Evolutionary conservation across 2,329 filamentous ascomycete genomes (phyloP), one percentile per base, ranked within the genome.

Genomic region (Akanthomyces muscarius): DNA sequence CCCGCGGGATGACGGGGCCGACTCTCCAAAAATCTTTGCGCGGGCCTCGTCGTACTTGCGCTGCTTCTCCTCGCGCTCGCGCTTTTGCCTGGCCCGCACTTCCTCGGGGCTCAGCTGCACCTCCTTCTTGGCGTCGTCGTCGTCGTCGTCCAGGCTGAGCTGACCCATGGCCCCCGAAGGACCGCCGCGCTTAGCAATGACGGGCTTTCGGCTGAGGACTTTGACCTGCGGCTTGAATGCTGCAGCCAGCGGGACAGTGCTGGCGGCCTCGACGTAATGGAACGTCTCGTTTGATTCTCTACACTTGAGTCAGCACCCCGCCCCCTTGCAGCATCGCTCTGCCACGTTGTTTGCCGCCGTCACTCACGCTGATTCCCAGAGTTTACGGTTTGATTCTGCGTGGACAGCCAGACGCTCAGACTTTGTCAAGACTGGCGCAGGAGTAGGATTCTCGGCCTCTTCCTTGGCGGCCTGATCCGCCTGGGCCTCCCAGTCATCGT

Each of bases 321-420:
- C 30, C 23, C 38, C 7, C 18, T 16, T 25, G 33, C 6, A 23
- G 47, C 6, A 23, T 52, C n/a, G 36, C 4, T 11, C 23, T 11
- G 7, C 25, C 10, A 13, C 2, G 8, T 18, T 42, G 4, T 25
- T 38, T 45, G 23, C 41, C 18, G 5, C 8, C 68, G 69, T 28
- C 28, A 72, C 86, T 63, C 86, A 95, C 89, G 93, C 94, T 71
- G 92, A 88, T 71, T 95, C 86, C 94, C 94, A 97, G 62, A 97
- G 78, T 74, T 90, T 89, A 70, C 88, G 86, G 74, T 97, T 96
- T 60, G 88, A 84, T 73, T 97, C 92, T 33, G 85, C 86, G 74
- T 98, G 94, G 72, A 89, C 85, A 14, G 90, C 91, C 66, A 90
- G 81, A 48, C 89, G 87, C 76, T 97, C 89, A 4, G 90, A 86